These are phyloP conservation scores for Aspergillus tanneri DNA, from an alignment of 2,329 filamentous ascomycete species.

Conservation along the genomic window DNA sequence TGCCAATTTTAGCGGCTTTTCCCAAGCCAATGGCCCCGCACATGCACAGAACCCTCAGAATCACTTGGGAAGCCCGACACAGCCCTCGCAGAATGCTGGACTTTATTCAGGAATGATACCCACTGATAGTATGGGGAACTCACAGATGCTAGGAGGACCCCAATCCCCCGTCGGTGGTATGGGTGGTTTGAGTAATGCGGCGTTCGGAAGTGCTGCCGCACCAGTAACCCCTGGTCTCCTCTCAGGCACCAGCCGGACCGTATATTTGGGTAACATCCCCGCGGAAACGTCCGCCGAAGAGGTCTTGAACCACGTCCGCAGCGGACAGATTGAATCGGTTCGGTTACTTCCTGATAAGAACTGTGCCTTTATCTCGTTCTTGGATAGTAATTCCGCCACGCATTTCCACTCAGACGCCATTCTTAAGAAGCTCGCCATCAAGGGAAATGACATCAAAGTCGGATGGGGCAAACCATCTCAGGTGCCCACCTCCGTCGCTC, in stretches of 20 bases:
- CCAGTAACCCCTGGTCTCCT: conserved; percentile 77
- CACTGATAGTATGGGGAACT: conserved; percentile 76
- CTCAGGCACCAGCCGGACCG: conserved; percentile 89
- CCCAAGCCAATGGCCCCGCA: conserved; percentile 56
- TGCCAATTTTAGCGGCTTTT: conserved; percentile 75
- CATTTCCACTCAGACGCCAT: conserved; percentile 99
- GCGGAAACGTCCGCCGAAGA: conserved; percentile 95
- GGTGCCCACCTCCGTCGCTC: conserved; percentile 93
- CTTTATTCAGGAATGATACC: conserved; percentile 83
- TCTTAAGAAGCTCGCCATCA: conserved; percentile 98
- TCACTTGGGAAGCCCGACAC: conserved; percentile 70
- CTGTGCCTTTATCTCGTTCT: conserved; percentile 98
- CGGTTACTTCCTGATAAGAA: conserved; percentile 97
- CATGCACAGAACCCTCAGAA: conserved; percentile 59
- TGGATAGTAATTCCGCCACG: conserved; percentile 94
- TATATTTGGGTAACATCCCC: conserved; percentile 98
- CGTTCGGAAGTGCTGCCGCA: conserved; percentile 65
- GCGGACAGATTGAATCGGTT: conserved; percentile 98
- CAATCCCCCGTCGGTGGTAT: conserved; percentile 84
- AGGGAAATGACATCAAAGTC: conserved; percentile 98
- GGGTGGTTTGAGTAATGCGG: conserved; percentile 60
- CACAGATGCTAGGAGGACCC: conserved; percentile 75
- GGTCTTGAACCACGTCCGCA: conserved; percentile 91
- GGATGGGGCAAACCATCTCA: conserved; percentile 99
- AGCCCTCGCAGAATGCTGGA: conserved; percentile 68